Percentiles rank a stretch among this genome's conserved stretches.
These are phyloP conservation scores for Fusarium avenaceum DNA, from an alignment of 2,329 filamentous ascomycete genomes.

Conservation along the genomic window DNA sequence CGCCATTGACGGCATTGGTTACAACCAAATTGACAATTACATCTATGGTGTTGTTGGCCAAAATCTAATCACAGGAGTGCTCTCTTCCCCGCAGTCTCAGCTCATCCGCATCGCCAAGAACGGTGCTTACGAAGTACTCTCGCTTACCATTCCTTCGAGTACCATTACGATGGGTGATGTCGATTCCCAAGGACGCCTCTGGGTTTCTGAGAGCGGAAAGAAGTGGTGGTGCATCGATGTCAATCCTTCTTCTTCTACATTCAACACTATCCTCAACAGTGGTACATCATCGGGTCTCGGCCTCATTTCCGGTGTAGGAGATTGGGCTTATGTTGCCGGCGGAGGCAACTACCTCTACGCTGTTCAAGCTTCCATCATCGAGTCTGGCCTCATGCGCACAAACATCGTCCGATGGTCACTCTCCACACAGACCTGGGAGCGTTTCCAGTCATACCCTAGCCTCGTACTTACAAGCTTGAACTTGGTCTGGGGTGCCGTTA, in stretches of 20 bases:
- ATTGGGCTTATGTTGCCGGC: neutral
- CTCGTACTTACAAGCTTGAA: slow-evolving; percentile 12
- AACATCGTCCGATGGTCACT: slow-evolving; percentile 25
- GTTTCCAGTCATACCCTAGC: slow-evolving; percentile 11
- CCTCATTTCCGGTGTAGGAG: neutral
- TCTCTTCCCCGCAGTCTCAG: too few relatives aligned
- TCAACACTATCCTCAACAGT: neutral
- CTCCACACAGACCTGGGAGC: slow-evolving; percentile 16
- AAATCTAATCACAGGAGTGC: neutral
- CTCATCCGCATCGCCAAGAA: neutral
- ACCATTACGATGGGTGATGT: neutral
- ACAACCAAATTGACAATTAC: neutral
- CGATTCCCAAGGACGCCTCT: neutral
- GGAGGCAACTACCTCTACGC: slow-evolving; percentile 19
- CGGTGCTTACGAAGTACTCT: neutral
- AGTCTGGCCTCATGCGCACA: neutral
- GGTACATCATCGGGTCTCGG: neutral
- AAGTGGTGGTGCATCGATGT: slow-evolving; percentile 1
- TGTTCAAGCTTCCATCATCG: slow-evolving; percentile 9
- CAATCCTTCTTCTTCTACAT: neutral
- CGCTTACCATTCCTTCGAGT: neutral
- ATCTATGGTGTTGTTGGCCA: neutral
- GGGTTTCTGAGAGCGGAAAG: neutral
- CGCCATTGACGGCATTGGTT: neutral
- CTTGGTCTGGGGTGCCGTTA: slow-evolving; percentile 7